Conservation (phyloP, 2,329 filamentous ascomycete genomes). For the Setomelanomma holmii region DNA sequence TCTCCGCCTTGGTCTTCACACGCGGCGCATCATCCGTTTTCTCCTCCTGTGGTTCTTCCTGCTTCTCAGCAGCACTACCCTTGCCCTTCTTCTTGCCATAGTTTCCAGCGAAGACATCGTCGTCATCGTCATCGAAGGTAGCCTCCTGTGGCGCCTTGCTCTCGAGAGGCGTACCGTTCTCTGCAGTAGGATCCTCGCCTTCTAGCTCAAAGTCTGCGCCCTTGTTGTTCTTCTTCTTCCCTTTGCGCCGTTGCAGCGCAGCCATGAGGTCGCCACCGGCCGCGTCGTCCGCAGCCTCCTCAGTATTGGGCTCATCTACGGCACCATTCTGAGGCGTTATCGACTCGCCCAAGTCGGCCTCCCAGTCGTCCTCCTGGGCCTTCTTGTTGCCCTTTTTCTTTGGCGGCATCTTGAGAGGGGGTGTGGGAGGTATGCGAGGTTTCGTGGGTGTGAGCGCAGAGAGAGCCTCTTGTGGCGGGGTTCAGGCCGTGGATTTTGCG, state of each 20-base stretch:
- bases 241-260: conserved; percentile 62
- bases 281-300: conserved; percentile 52
- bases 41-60: conserved; percentile 47
- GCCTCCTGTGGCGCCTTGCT: conserved; percentile 82
- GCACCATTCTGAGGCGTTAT: conserved; percentile 66
- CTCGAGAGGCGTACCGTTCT: conserved; percentile 54
- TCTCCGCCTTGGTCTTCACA: conserved; percentile 95
- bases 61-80: conserved; percentile 52
- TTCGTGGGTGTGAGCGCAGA: conserved; percentile 5
- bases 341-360: conserved; percentile 85
- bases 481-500: conserved; percentile 4
- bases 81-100: conserved; percentile 73
- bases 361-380: conserved; percentile 92
- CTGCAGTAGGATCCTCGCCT: conserved; percentile 64
- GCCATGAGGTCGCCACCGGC: conserved; percentile 57
- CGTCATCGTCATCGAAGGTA: conserved; percentile 68
- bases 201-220: conserved; percentile 72
- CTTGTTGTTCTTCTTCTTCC: conserved; percentile 85
- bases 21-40: conserved; percentile 53
- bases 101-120: conserved; percentile 82
- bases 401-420: conserved; percentile 72
- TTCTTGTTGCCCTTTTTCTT: conserved; percentile 95
- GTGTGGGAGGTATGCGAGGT: not conserved
- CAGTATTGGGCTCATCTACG: conserved; percentile 35
- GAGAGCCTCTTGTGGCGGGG: conserved; percentile 20